Percentiles rank a stretch among this genome's conserved stretches.
Evolutionary conservation across 257 asterid species (phyloP).

Genomic region (Solanum arcanum): DNA sequence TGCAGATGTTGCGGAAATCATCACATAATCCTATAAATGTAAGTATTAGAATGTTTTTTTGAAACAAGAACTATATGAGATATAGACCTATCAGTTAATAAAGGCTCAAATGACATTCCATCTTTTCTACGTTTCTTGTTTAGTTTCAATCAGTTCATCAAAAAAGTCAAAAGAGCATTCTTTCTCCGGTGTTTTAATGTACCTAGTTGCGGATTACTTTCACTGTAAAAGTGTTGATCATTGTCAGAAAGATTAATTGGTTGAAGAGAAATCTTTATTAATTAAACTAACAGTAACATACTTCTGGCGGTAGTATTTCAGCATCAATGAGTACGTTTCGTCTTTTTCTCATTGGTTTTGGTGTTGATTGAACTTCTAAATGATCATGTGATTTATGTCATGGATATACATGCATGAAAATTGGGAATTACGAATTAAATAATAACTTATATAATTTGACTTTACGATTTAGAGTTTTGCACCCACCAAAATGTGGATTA

Average conservation of each 20-base stretch:
- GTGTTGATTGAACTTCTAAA: conserved; percentile 35
- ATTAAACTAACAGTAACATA: conserved; percentile 9
- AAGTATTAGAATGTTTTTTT: too few species aligned
- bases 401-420: conserved; percentile 5
- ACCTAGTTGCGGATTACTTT: conserved; percentile 14
- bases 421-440: not conserved
- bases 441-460: not conserved
- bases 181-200: not conserved
- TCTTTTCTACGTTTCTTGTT: conserved; percentile 30
- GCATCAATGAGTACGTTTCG: conserved; percentile 36
- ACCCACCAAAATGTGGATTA: not conserved
- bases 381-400: conserved; percentile 31
- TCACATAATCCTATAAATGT: not conserved
- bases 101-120: conserved; percentile 26
- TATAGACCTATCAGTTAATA: conserved; percentile 37
- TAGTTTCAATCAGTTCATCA: conserved; percentile 21
- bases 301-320: conserved; percentile 1
- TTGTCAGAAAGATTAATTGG: not conserved
- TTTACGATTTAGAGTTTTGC: not conserved
- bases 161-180: not conserved
- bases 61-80: not conserved
- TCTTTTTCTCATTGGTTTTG: conserved; percentile 27
- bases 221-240: conserved; percentile 18
- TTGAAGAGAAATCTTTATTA: not conserved
- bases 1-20: too few species aligned